Conservation (phyloP, 2,329 filamentous ascomycete genomes). For the Leptographium flavum region DNA sequence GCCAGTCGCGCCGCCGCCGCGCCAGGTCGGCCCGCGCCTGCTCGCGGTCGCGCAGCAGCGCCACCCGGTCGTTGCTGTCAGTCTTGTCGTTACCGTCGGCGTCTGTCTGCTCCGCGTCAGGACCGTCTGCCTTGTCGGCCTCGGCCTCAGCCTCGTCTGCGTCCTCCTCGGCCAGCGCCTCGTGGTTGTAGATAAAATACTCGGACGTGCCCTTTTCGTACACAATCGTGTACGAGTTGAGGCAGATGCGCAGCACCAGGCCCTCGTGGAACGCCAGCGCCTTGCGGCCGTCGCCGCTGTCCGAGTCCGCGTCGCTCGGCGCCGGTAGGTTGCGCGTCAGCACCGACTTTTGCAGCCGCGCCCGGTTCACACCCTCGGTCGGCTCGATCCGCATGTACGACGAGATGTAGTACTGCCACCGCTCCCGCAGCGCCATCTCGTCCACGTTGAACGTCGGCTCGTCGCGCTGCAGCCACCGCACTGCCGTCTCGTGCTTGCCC, state of each 20-base stretch:
- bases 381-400: constrained; percentile 80
- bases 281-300: constrained; percentile 48
- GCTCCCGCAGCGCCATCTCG: constrained; percentile 67
- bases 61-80: neutral
- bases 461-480: constrained; percentile 56
- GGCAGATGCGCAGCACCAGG: constrained; percentile 57
- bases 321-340: constrained; percentile 57
- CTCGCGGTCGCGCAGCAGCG: constrained; percentile 26
- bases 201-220: constrained; percentile 59
- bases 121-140: neutral
- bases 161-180: constrained; percentile 53
- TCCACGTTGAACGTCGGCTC: constrained; percentile 75
- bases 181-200: constrained; percentile 57
- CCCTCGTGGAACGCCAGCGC: constrained; percentile 49
- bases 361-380: constrained; percentile 61
- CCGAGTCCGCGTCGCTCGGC: constrained; percentile 45
- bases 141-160: constrained; percentile 12
- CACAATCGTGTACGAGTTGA: constrained; percentile 67
- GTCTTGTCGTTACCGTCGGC: neutral
- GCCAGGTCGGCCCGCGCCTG: constrained; percentile 14
- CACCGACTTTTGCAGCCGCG: constrained; percentile 52
- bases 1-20: constrained; percentile 20
- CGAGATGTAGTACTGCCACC: constrained; percentile 93
- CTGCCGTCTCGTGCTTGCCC: constrained; percentile 49
- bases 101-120: neutral